A percentile compares a stretch with the other conserved stretches of the same genome.
Evolutionary conservation across 345 rosid species (phyloP).

Genomic region (Populus deltoides): DNA sequence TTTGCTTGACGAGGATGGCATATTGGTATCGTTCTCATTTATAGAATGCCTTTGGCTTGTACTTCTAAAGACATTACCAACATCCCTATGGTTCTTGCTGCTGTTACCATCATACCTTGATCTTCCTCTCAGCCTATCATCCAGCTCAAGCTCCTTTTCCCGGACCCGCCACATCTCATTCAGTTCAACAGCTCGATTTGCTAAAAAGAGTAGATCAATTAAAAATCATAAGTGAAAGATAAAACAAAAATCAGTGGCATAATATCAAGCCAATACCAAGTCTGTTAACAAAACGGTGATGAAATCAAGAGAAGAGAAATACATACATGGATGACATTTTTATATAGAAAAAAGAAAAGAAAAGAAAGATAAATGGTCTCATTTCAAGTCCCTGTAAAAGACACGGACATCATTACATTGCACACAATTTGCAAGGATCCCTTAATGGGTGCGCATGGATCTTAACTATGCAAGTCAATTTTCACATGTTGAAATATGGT

Average conservation of each 20-base stretch:
- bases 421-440: not conserved
- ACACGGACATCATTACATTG: not conserved
- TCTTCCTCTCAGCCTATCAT: conserved; percentile 42
- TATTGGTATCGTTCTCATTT: conserved; percentile 22
- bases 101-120: conserved; percentile 36
- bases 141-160: conserved; percentile 66
- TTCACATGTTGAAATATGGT: not conserved
- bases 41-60: conserved; percentile 25
- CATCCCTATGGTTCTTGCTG: conserved; percentile 26
- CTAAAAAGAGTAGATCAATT: conserved; percentile 30
- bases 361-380: not conserved
- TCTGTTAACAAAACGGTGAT: not conserved
- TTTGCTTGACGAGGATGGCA: conserved; percentile 43
- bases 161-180: conserved; percentile 83
- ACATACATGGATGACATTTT: not conserved
- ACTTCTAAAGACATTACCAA: conserved; percentile 21
- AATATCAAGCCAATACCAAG: not conserved
- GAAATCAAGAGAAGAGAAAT: not conserved
- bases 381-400: not conserved
- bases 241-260: not conserved
- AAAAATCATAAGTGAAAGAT: not conserved
- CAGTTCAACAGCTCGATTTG: conserved; percentile 77
- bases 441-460: not conserved
- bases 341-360: not conserved
- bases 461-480: not conserved